Percentiles rank a stretch among this genome's conserved stretches.
These are phyloP conservation scores for Penicillium cataractarum DNA, from an alignment of 495 filamentous ascomycete genomes.

Conservation along the genomic window DNA sequence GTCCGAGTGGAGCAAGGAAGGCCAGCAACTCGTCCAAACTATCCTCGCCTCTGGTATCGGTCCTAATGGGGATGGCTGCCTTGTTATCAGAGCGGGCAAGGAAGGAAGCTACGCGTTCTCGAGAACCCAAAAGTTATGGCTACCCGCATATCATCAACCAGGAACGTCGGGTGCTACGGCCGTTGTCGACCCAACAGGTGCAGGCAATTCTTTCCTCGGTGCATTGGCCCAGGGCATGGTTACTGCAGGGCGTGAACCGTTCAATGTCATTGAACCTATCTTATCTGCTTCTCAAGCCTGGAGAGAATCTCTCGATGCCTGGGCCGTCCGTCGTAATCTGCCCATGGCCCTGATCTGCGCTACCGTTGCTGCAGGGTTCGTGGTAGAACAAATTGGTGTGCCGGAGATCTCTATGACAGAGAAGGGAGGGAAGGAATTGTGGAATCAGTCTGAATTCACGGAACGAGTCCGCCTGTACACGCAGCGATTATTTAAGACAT, in stretches of 20 bases:
- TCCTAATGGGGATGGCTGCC: conserved; percentile 42
- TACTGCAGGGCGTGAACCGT: conserved; percentile 49
- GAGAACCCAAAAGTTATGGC: conserved; percentile 39
- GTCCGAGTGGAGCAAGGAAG: conserved; percentile 49
- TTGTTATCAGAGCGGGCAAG: conserved; percentile 61
- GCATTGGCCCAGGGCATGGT: conserved; percentile 77
- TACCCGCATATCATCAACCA: conserved; percentile 62
- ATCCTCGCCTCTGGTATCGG: conserved; percentile 61
- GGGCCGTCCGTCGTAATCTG: conserved; percentile 47
- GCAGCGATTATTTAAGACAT: conserved; percentile 49
- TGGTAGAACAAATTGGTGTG: conserved; percentile 90
- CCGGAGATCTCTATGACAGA: conserved; percentile 59
- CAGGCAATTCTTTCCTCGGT: conserved; percentile 91
- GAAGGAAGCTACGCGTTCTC: conserved; percentile 60
- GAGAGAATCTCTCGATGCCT: conserved; percentile 31
- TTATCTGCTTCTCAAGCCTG: conserved; percentile 38
- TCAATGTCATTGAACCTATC: conserved; percentile 38
- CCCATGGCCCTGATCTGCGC: conserved; percentile 76
- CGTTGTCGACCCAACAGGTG: conserved; percentile 93
- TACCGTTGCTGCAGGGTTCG: conserved; percentile 87
- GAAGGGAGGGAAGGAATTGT: conserved; percentile 66
- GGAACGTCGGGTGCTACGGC: conserved; percentile 37
- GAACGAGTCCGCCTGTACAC: conserved; percentile 57
- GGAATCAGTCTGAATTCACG: conserved; percentile 70
- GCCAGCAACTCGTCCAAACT: conserved; percentile 54